Percentiles rank a stretch among this genome's conserved stretches.
phyloP scores from a whole-genome alignment of 306 rosid species.

The Vigna trinervia region DNA sequence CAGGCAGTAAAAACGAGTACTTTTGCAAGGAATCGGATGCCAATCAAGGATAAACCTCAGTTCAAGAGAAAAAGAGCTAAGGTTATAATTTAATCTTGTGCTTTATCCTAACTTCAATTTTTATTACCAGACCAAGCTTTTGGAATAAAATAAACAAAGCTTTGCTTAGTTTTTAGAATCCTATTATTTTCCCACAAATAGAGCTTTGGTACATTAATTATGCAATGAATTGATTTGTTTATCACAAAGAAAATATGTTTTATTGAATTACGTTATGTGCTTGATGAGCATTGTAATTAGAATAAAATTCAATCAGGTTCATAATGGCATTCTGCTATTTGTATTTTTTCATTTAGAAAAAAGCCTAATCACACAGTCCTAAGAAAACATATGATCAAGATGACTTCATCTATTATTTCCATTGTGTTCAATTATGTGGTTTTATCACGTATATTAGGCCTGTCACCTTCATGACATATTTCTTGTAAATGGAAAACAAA shows the following conservation, averaged over 20 bases:
- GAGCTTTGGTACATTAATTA: neutral
- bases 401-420: too few species aligned
- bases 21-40: constrained; percentile 42
- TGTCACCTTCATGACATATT: too few species aligned
- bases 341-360: too few species aligned
- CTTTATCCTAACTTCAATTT: neutral
- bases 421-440: too few species aligned
- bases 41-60: constrained; percentile 64
- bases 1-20: constrained; percentile 41
- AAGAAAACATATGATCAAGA: too few species aligned
- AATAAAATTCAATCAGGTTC: too few species aligned
- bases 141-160: neutral
- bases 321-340: too few species aligned
- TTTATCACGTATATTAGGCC: too few species aligned
- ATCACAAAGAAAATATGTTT: neutral
- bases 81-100: constrained; percentile 48
- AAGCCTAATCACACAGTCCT: too few species aligned
- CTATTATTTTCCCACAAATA: neutral
- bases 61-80: constrained; percentile 86
- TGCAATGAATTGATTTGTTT: neutral
- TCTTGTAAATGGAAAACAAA: too few species aligned
- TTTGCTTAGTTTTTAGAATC: neutral
- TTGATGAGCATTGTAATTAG: neutral
- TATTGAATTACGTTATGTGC: neutral
- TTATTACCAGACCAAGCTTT: constrained; percentile 13